Percentiles rank a stretch among this genome's conserved stretches.
phyloP scores from a whole-genome alignment of 352 stramenopile species.

The Phytopythium cucurbitacearum region DNA sequence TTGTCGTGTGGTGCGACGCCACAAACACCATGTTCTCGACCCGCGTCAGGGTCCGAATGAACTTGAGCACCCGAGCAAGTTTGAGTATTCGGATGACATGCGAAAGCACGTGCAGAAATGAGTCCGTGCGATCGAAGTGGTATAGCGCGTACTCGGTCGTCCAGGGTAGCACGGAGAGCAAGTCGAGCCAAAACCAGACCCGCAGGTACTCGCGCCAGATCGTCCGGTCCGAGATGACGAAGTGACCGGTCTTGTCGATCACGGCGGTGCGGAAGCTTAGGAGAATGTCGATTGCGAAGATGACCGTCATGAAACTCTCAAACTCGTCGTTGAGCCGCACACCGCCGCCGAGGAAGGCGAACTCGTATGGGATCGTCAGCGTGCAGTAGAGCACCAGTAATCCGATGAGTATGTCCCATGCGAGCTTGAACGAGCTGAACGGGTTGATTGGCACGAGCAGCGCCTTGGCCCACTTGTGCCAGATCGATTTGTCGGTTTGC shows the following conservation, averaged over 20 bases:
- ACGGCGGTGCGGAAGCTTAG: conserved; percentile 52
- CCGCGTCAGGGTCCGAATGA: conserved; percentile 61
- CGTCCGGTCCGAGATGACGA: conserved; percentile 30
- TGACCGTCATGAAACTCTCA: conserved; percentile 37
- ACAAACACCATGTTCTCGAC: conserved; percentile 43
- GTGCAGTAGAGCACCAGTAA: conserved; percentile 47
- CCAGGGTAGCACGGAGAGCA: conserved; percentile 54
- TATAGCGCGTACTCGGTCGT: conserved; percentile 8
- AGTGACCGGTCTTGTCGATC: conserved; percentile 26
- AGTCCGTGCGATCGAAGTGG: conserved; percentile 1
- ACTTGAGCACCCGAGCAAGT: conserved; percentile 83
- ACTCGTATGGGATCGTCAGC: conserved; percentile 59
- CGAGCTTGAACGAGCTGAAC: conserved; percentile 38
- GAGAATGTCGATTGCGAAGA: conserved; percentile 53
- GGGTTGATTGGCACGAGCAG: conserved; percentile 38
- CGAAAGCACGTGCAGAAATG: conserved; percentile 43
- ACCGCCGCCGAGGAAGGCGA: conserved; percentile 41
- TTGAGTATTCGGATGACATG: conserved; percentile 79
- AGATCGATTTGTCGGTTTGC: conserved; percentile 4
- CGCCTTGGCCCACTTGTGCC: conserved; percentile 22
- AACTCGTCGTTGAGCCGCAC: conserved; percentile 18
- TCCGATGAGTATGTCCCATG: conserved; percentile 47
- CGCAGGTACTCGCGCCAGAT: conserved; percentile 43
- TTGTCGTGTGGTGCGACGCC: conserved; percentile 40
- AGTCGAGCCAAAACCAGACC: conserved; percentile 70